Evolutionary conservation across 2,329 filamentous ascomycete species (phyloP), one percentile per base, ranked within the genome.

Genomic region (Chaetoscypha palmicola): DNA sequence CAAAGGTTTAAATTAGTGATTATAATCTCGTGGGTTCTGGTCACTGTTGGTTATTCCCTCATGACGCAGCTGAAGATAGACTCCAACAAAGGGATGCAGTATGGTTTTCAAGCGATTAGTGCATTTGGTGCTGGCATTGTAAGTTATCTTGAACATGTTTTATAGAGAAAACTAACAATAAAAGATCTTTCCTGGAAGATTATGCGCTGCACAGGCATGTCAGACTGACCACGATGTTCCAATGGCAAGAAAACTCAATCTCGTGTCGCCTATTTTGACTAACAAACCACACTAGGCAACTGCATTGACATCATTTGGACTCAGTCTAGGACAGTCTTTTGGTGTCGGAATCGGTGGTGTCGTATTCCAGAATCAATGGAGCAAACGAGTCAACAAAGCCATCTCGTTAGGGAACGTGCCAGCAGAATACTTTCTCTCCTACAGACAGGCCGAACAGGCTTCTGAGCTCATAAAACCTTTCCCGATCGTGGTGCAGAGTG

Each of bases 301-400:
- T 1, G 48, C 48, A 22, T 24, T 53, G 16, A 35, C 49, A 38
- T 55, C 49, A 17, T 61, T 53, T 48, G 55, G 58, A 2, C 54
- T 57, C 21, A 64, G 44, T 9, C 37, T 57, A 3, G 56, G 56
- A 9, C 41, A 56, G 41, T 46, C 48, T 5, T 49, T 59, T 33
- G 55, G 55, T 8, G 50, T 58, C 34, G 56, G 51, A n/a, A 54
- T 58, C 24, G 53, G 56, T 10, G 52, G 50, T 30, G 51, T 46
- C 14, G 36, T 56, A 5, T 56, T 58, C 35, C 52, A 54, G 17
- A 53, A 53, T 22, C 16, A 38, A 26, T 52, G 49, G 46, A 43
- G 33, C 17, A 39, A 30, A n/a, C 30, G 43, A 9, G 19, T 49
- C 21, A 26, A 38, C 1, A 34, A 21, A 21, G 12, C 36, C 3